Base-by-base conservation (phyloP, 495 filamentous ascomycete species). In the Echria macrotheca region DNA sequence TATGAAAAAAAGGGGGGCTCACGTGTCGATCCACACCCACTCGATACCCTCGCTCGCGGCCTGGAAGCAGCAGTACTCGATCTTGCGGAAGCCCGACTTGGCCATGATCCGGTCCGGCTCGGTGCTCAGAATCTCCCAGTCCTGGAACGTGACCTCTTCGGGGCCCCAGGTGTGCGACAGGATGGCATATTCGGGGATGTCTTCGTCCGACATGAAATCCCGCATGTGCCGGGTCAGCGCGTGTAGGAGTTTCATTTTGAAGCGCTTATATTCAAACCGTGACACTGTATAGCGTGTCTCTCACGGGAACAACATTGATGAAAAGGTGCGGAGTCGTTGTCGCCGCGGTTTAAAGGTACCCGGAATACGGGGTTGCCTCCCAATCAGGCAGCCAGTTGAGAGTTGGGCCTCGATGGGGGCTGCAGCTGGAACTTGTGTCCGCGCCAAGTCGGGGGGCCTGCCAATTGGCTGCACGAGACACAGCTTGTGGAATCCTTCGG, bases 131-230 rank as follows among this genome's bases (percentile, higher is more conserved):
- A 10, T 24, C 37, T 41, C 24, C 18, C 36, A 35, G 4, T 47
- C 49, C 24, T 28, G 8, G 22, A 57, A 51, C 0, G 46, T 42
- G 4, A 58, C 36, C 28, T 58, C 55, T 10, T 53, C 51, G 3
- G 33, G 23, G 17, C 32, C 57, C 57, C 57, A 60, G 10, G 57
- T 58, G 26, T 60, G 55, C 5, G 55, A 58, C 11, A 60, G 26
- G 11, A 55, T 57, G 38, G 47, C 47, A 21, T 43, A 50, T 4
- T 5, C 26, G 5, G 47, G 47, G 10, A 22, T 15, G 10, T 49
- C 24, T 6, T 43, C 12, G 25, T 49, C 47, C 11, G 47, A 49
- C 9, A 50, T 24, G 19, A 50, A 50, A 1, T 50, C 26, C 29
- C 5, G 25, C 18, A 42, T 31, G 3, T 19, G 26, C 19, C n/a